These are phyloP conservation scores for Gossypium aridum DNA, from an alignment of 441 rosid genomes.

Conservation along the genomic window DNA sequence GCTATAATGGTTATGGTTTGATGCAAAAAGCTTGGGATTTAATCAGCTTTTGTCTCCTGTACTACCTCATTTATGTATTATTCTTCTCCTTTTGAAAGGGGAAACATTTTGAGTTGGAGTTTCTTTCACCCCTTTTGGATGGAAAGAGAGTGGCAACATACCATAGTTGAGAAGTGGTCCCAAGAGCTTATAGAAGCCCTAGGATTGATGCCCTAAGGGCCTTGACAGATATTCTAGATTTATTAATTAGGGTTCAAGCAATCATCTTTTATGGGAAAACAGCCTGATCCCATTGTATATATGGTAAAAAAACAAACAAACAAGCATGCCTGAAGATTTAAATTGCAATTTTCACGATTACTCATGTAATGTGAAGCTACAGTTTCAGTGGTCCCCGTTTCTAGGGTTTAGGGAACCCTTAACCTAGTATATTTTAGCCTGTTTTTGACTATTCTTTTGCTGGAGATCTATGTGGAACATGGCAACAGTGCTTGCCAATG, in stretches of 20 bases:
- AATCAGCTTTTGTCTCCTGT: conserved; percentile 38
- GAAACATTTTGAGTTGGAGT: conserved; percentile 32
- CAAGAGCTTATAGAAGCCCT: conserved; percentile 32
- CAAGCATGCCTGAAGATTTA: conserved; percentile 38
- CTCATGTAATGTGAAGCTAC: conserved; percentile 46
- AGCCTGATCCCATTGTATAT: conserved; percentile 20
- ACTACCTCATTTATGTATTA: conserved; percentile 20
- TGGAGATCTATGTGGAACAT: conserved; percentile 11
- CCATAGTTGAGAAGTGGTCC: conserved; percentile 95
- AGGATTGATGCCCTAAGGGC: conserved; percentile 36
- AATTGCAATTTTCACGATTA: conserved; percentile 38
- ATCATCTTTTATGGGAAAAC: conserved; percentile 21
- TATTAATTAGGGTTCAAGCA: conserved; percentile 17
- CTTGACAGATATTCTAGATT: conserved; percentile 31
- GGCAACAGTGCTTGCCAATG: neutral
- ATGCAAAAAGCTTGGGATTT: conserved; percentile 21
- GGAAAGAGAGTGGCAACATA: conserved; percentile 21
- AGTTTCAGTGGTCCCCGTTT: conserved; percentile 52
- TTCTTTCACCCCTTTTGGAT: conserved; percentile 18
- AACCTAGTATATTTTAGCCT: conserved; percentile 14
- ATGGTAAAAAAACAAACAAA: neutral
- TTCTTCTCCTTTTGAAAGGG: conserved; percentile 19
- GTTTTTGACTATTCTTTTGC: conserved; percentile 26
- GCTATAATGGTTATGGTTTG: conserved; percentile 20
- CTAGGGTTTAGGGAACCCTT: conserved; percentile 48